Base-by-base conservation (phyloP, 768 basidiomycete species). In the Amyloporia xantha region DNA sequence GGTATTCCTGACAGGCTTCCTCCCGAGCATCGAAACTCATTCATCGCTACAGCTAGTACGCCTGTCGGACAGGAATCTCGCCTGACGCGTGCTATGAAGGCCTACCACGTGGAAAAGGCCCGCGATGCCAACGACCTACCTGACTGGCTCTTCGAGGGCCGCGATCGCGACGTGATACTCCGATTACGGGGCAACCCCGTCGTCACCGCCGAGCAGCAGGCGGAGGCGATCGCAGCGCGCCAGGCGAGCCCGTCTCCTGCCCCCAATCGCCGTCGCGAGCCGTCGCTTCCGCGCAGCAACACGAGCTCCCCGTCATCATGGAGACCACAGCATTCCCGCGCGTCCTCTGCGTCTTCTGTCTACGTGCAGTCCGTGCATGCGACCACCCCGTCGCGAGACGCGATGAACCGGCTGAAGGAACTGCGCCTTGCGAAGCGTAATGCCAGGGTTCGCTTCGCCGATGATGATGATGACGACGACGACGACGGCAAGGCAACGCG, bases 41-140 rank as follows among this genome's bases (percentile, higher is more conserved):
- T 39, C 20, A 37, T 30, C n/a, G n/a, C 41, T 46, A 7, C 38
- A 43, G 15, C 59, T 77, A 77, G 68, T 43, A 75, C 75, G 24
- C 76, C 74, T 3, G 68, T 71, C 9, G 81, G 79, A 23, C 67
- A 73, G 39, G 83, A 84, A 53, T 78, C 78, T 4, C 77, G 77
- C 28, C 70, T 86, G 27, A 75, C 73, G 3, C 73, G 73, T n/a
- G 78, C 77, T 4, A 77, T 85, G 79, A 83, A 82, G 59, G 75
- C 78, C 1, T 85, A 84, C 59, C 77, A 85, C 55, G 71, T 82
- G 41, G 73, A 72, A 23, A 80, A 81, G 60, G 82, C 81, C 19
- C 71, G 71, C 21, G 67, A 72, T 30, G 76, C 74, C 9, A 57
- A 71, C 24, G 82, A 84, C 58, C 71, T 86, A 17, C 82, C 84